These are phyloP conservation scores for Solanum gracilifrons DNA, from an alignment of 257 asterid genomes.

Conservation along the genomic window DNA sequence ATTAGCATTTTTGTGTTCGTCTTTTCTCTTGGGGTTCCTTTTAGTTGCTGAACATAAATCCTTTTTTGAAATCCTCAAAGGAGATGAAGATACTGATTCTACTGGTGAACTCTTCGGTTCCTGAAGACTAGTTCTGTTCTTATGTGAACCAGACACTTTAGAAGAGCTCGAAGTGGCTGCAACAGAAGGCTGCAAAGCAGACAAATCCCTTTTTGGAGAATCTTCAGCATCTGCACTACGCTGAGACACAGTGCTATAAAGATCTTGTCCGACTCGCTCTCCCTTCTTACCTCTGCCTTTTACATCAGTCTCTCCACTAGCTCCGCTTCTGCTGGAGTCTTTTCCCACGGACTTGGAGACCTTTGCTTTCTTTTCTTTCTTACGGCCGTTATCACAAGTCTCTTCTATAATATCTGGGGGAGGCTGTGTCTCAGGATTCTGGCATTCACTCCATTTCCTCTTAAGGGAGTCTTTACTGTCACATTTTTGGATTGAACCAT, in stretches of 20 bases:
- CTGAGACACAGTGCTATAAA: slow-evolving; percentile 22
- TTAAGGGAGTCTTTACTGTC: slow-evolving; percentile 33
- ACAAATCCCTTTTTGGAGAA: slow-evolving; percentile 50
- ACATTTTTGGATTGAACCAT: slow-evolving; percentile 30
- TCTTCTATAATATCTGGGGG: slow-evolving; percentile 32
- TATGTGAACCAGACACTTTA: slow-evolving; percentile 84
- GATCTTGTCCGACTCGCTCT: slow-evolving; percentile 24
- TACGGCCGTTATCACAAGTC: slow-evolving; percentile 32
- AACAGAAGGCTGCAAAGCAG: slow-evolving; percentile 44
- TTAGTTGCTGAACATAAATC: slow-evolving; percentile 35
- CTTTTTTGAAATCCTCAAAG: slow-evolving; percentile 36
- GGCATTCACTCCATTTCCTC: slow-evolving; percentile 44
- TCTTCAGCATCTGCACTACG: slow-evolving; percentile 26
- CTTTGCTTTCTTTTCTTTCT: slow-evolving; percentile 72
- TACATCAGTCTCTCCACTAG: slow-evolving; percentile 23
- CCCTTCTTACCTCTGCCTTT: slow-evolving; percentile 32
- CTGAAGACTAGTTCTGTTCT: slow-evolving; percentile 48
- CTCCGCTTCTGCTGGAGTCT: slow-evolving; percentile 37
- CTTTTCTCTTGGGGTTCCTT: slow-evolving; percentile 29
- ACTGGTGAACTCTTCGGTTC: slow-evolving; percentile 84
- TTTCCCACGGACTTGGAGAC: slow-evolving; percentile 57
- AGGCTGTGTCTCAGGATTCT: slow-evolving; percentile 23
- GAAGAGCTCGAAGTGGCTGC: slow-evolving; percentile 98
- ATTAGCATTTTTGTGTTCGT: slow-evolving; percentile 36
- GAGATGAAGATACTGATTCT: slow-evolving; percentile 97